Percentiles rank a stretch among this genome's conserved stretches.
Conservation (phyloP, 148 eudicot genomes). For the Arbutus unedo region DNA sequence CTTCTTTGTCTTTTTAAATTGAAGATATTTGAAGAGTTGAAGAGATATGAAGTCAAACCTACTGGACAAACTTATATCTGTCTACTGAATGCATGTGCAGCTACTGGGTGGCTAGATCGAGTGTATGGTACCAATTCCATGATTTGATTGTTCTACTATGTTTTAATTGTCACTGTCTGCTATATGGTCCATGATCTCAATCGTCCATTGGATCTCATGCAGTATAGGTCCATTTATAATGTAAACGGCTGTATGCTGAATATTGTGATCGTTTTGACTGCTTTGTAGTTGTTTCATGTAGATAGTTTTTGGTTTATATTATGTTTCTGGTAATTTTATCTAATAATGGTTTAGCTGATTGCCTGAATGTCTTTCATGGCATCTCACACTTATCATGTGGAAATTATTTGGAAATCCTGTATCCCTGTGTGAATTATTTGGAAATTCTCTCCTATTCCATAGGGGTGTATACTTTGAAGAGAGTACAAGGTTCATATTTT, state of each 20-base stretch:
- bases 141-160: conserved; percentile 1
- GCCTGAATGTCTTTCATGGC: not conserved
- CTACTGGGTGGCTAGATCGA: conserved; percentile 71
- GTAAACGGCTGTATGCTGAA: not conserved
- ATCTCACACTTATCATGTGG: too few species aligned
- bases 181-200: not conserved
- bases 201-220: not conserved
- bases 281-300: not conserved
- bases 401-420: not conserved
- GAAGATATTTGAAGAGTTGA: conserved; percentile 93
- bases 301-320: not conserved
- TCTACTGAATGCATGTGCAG: conserved; percentile 87
- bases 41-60: conserved; percentile 84
- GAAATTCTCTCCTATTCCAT: not conserved
- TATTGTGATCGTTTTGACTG: not conserved
- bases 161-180: not conserved
- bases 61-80: conserved; percentile 91
- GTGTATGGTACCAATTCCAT: conserved; percentile 56
- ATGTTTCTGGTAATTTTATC: not conserved
- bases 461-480: not conserved
- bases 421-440: not conserved
- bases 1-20: conserved; percentile 22
- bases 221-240: not conserved
- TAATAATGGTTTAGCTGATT: too few species aligned
- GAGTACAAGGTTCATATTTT: not conserved